Evolutionary conservation across 345 rosid species (phyloP).

Genomic region (Corymbia maculata): DNA sequence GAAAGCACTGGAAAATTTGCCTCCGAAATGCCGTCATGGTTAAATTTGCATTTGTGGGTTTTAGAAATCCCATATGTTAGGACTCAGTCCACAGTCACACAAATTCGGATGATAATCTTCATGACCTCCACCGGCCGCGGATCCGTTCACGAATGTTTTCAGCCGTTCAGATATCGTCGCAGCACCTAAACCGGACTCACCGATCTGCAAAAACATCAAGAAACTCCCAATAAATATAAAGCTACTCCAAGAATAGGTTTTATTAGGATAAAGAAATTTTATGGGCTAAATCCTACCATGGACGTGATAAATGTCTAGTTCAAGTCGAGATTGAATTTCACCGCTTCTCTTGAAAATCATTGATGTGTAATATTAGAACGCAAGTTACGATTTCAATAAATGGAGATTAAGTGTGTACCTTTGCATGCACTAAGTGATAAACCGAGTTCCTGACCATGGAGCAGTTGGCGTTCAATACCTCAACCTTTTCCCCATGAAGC

Average conservation of each 20-base stretch:
- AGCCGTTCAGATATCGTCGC: slow-evolving; percentile 22
- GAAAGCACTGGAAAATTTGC: not conserved
- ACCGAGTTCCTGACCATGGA: slow-evolving; percentile 13
- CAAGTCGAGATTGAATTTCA: not conserved
- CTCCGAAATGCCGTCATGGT: not conserved
- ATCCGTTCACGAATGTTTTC: slow-evolving; percentile 22
- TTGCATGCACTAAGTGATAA: slow-evolving; percentile 27
- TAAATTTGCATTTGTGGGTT: not conserved
- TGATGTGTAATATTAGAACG: too few relatives aligned
- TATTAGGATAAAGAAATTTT: not conserved
- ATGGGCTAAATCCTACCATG: not conserved
- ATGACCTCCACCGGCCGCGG: not conserved
- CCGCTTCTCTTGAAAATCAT: not conserved
- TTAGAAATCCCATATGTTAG: not conserved
- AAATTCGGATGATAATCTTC: not conserved
- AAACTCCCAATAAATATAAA: not conserved
- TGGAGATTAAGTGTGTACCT: slow-evolving; percentile 14
- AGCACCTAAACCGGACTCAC: slow-evolving; percentile 19
- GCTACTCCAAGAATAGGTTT: not conserved
- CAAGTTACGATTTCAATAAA: not conserved
- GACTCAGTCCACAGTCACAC: not conserved
- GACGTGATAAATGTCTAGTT: not conserved
- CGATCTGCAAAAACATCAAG: slow-evolving; percentile 10
- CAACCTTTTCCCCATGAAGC: slow-evolving; percentile 24
- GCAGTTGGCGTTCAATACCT: slow-evolving; percentile 26